Evolutionary conservation across 176 grass and related monocot genomes (phyloP).

Genomic region (Cocos nucifera): DNA sequence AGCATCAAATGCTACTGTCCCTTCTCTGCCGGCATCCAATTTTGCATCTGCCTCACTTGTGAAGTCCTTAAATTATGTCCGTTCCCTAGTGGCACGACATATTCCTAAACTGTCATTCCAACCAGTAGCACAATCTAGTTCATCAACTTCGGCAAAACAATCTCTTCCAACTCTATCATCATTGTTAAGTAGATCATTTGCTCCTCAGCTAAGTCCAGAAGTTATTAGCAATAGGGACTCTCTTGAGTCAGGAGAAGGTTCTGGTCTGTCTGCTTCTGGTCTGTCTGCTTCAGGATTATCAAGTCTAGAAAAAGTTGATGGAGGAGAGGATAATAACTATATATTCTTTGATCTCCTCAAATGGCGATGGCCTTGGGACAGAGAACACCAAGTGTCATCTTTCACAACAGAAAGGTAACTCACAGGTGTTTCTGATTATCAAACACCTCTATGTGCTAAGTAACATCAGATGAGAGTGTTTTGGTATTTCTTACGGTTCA

Average conservation of each 20-base stretch:
- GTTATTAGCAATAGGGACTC: conserved; percentile 43
- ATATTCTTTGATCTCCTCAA: conserved; percentile 77
- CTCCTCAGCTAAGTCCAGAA: conserved; percentile 65
- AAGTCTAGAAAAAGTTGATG: conserved; percentile 43
- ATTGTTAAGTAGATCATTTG: conserved; percentile 58
- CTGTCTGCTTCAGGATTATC: conserved; percentile 43
- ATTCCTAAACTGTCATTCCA: conserved; percentile 88
- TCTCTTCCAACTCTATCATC: conserved; percentile 61
- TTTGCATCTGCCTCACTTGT: conserved; percentile 80
- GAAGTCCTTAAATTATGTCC: conserved; percentile 92
- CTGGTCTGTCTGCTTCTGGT: conserved; percentile 36
- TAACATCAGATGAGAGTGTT: too few species aligned
- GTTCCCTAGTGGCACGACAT: conserved; percentile 83
- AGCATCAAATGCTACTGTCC: conserved; percentile 39
- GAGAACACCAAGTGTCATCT: conserved; percentile 35
- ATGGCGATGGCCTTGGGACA: conserved; percentile 77
- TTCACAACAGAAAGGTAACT: conserved; percentile 58
- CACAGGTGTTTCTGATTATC: neutral
- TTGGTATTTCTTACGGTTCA: too few species aligned
- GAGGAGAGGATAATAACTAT: conserved; percentile 61
- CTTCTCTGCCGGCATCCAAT: conserved; percentile 40
- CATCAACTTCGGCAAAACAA: conserved; percentile 47
- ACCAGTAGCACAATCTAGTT: conserved; percentile 33
- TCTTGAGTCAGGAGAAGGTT: conserved; percentile 54
- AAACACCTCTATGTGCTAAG: neutral